A percentile compares a stretch with the other conserved stretches of the same genome.
Conservation (phyloP, 305 asterid species). For the Fraxinus albicans region DNA sequence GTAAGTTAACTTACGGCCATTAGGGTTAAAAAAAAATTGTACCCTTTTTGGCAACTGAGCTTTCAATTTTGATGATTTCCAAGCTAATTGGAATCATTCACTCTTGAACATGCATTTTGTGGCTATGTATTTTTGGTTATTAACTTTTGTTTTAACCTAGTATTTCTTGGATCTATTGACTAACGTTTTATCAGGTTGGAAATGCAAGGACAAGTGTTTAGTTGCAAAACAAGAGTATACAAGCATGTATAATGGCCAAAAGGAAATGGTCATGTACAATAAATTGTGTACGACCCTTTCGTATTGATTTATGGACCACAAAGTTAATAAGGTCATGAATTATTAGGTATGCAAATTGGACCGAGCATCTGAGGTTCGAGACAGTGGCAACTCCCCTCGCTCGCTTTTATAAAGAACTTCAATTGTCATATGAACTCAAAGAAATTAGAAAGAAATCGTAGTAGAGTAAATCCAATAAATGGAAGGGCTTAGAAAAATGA, state of each 20-base stretch:
- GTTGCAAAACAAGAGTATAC: conserved; percentile 12
- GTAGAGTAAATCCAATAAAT: not conserved
- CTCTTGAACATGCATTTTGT: not conserved
- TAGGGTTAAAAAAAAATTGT: not conserved
- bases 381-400: not conserved
- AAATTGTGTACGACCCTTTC: not conserved
- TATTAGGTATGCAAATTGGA: not conserved
- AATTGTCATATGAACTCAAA: not conserved
- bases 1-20: conserved; percentile 19
- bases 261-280: not conserved
- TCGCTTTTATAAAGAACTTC: not conserved
- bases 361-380: not conserved
- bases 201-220: conserved; percentile 21
- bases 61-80: conserved; percentile 42
- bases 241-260: conserved; percentile 12
- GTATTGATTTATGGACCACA: not conserved
- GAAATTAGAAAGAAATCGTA: no score
- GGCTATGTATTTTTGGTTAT: not conserved
- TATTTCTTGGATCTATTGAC: conserved; percentile 16
- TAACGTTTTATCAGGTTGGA: conserved; percentile 23
- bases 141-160: conserved; percentile 30
- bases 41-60: conserved; percentile 29
- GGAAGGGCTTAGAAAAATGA: not conserved
- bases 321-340: not conserved
- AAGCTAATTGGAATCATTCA: conserved; percentile 32